phyloP scores from a whole-genome alignment of 2,329 filamentous ascomycete genomes.

The Botrytis paeoniae region DNA sequence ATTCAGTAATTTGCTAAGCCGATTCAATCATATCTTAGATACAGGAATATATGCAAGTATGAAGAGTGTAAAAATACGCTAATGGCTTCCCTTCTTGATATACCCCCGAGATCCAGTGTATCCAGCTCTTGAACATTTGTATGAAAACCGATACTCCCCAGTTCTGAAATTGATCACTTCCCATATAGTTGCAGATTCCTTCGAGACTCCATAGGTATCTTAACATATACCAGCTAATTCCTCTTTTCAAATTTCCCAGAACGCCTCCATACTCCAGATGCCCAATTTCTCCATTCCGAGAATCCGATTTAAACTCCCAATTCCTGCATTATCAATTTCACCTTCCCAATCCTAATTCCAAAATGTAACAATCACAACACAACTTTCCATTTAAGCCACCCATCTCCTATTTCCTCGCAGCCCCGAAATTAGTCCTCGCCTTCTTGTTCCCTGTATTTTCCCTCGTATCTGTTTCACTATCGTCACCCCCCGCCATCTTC shows the following conservation, averaged over 20 bases:
- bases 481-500: slow-evolving; percentile 48
- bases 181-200: not conserved
- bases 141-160: not conserved
- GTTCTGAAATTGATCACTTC: not conserved
- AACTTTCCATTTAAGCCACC: not conserved
- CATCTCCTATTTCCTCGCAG: slow-evolving; percentile 31
- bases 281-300: not conserved
- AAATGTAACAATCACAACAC: slow-evolving; percentile 3
- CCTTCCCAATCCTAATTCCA: not conserved
- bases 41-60: not conserved
- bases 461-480: slow-evolving; percentile 57
- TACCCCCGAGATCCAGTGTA: not conserved
- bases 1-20: not conserved
- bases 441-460: slow-evolving; percentile 39
- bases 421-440: slow-evolving; percentile 35
- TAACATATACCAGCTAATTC: not conserved
- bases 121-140: not conserved
- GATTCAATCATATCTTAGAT: not conserved
- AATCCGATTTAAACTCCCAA: slow-evolving; percentile 6
- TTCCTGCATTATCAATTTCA: slow-evolving; percentile 1
- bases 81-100: not conserved
- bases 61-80: not conserved
- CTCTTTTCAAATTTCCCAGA: not conserved
- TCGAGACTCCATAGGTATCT: slow-evolving; percentile 11
- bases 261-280: slow-evolving; percentile 3